Base-by-base conservation (phyloP, 2,329 filamentous ascomycete genomes). In the Claviceps pazoutovae region DNA sequence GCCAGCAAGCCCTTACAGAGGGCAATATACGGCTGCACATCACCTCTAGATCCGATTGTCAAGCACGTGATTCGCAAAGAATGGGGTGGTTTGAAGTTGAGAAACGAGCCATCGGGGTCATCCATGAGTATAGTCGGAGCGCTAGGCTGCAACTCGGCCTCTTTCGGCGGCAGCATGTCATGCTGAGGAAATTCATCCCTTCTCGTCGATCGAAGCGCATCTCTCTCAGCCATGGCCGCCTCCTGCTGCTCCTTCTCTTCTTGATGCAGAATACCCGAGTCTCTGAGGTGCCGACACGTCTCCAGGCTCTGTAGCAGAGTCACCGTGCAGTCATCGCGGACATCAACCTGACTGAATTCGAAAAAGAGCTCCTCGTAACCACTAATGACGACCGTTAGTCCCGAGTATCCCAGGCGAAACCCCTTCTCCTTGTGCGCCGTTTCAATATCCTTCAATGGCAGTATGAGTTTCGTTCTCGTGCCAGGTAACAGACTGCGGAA, bases 291-390 rank as follows among this genome's bases (percentile, higher is more conserved):
- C 39, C 81, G 80, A 4, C 79, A 76, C 5, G 80, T 80, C 58
- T 95, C 88, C 1, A 97, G 71, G 50, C 80, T 81, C 53, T 85
- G 84, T 41, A 94, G 74, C 17, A 96, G 67, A 5, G 86, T 94
- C 34, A 95, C 79, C 2, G 85, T 81, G 62, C 90, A 96, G 65
- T 97, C 91, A 61, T 98, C 91, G 51, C 93, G 82, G 53, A 83
- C 75, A 37, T 89, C 89, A 1, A 78, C 73, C 47, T 83, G 78
- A 50, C 79, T 78, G 62, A 97, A 97, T 64, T 98, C 91, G 61
- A 98, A 97, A 66, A 97, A 97, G 1, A 98, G 71, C 66, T 97
- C 93, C 64, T 97, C 93, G 55, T 96, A 88, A 0, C 90, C 93
- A 50, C 86, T 83, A 56, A 98, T 94, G 4, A 95, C 86, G n/a